These are phyloP conservation scores for Trapa bicornis DNA, from an alignment of 345 rosid species.

Conservation along the genomic window DNA sequence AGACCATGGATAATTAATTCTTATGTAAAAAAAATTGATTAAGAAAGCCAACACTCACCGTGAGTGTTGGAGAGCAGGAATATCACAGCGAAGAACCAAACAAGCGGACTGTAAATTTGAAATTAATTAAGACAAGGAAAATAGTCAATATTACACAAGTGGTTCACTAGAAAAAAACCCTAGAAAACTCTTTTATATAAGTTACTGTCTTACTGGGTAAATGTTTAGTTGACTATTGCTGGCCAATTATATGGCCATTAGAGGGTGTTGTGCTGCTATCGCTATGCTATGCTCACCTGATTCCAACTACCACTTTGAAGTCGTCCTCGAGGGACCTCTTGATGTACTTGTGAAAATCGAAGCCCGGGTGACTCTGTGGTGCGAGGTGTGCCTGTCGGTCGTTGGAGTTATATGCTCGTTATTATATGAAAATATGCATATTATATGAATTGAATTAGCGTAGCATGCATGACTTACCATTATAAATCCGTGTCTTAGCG, in stretches of 20 bases:
- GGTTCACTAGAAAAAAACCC: too few species aligned
- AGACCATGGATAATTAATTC: too few species aligned
- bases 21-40: background rate
- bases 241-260: too few species aligned
- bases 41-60: constrained; percentile 26
- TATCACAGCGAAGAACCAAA: constrained; percentile 70
- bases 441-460: too few species aligned
- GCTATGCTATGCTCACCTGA: constrained; percentile 32
- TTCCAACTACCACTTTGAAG: constrained; percentile 75
- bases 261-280: too few species aligned
- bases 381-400: constrained; percentile 66
- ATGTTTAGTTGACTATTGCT: too few species aligned
- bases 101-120: constrained; percentile 40
- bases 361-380: constrained; percentile 47
- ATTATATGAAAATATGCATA: background rate
- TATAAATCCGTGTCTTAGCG: constrained; percentile 85
- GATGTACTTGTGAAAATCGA: constrained; percentile 71
- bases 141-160: background rate
- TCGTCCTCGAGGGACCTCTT: constrained; percentile 84
- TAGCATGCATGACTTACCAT: constrained; percentile 18
- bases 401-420: too few species aligned
- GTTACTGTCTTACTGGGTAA: too few species aligned
- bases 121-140: background rate
- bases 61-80: constrained; percentile 60
- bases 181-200: too few species aligned